A percentile compares a stretch with the other conserved stretches of the same genome.
Evolutionary conservation across 805 yeast genomes (phyloP).

Genomic region (Saccharomycopsis oosterbeekiorum): DNA sequence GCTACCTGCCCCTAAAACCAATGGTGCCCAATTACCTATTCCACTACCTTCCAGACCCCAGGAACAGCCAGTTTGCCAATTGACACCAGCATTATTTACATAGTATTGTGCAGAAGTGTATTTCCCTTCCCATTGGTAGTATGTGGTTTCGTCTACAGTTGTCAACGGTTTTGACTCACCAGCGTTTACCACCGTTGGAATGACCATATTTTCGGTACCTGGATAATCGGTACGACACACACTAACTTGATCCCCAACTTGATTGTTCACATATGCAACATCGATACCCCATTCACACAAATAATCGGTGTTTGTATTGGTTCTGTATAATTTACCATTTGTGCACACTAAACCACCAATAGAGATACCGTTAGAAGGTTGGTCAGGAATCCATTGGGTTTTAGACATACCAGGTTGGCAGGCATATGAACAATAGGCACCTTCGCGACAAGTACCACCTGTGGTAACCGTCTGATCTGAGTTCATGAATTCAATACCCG

Average conservation of each 20-base stretch:
- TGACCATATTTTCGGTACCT: conserved; percentile 72
- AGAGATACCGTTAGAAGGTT: conserved; percentile 60
- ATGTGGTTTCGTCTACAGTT: conserved; percentile 49
- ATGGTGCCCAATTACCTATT: conserved; percentile 75
- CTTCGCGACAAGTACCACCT: conserved; percentile 51
- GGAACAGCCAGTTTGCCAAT: conserved; percentile 57
- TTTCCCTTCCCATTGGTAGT: conserved; percentile 55
- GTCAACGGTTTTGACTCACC: conserved; percentile 43
- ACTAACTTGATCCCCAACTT: conserved; percentile 44
- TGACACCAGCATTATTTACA: conserved; percentile 69
- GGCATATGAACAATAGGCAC: conserved; percentile 67
- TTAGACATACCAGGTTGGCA: conserved; percentile 75
- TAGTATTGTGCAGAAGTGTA: conserved; percentile 64
- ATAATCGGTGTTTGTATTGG: conserved; percentile 40
- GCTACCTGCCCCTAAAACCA: conserved; percentile 88
- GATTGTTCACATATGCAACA: conserved; percentile 43
- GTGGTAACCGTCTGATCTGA: conserved; percentile 44
- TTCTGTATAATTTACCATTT: conserved; percentile 53
- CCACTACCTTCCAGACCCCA: conserved; percentile 56
- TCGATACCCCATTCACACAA: conserved; percentile 59
- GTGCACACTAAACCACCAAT: conserved; percentile 63
- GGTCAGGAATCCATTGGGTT: conserved; percentile 67
- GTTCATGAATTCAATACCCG: conserved; percentile 36
- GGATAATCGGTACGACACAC: conserved; percentile 75
- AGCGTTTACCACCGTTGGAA: conserved; percentile 55